Evolutionary conservation across 1,139 yeast species (phyloP).

Genomic region (Arxiozyma slooffiae): DNA sequence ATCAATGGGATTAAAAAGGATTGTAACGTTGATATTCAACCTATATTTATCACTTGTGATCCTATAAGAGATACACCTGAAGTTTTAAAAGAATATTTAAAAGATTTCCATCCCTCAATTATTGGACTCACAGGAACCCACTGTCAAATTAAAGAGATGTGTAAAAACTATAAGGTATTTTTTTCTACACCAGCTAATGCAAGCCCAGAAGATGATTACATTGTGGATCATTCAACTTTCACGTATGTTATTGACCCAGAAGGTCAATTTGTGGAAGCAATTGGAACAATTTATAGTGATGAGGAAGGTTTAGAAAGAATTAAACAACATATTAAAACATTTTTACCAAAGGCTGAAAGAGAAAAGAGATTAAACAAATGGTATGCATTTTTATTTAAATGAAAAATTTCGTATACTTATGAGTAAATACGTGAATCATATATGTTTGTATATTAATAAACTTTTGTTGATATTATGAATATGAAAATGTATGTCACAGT

Average conservation of each 20-base stretch:
- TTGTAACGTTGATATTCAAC: constrained; percentile 56
- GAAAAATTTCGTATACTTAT: constrained; percentile 6
- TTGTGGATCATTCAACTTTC: constrained; percentile 94
- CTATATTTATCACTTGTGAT: constrained; percentile 89
- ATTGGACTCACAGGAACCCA: constrained; percentile 87
- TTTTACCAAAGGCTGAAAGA: constrained; percentile 58
- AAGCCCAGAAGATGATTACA: constrained; percentile 87
- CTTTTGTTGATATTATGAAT: background rate
- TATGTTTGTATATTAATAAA: background rate
- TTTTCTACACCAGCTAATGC: constrained; percentile 79
- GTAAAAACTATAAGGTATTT: constrained; percentile 85
- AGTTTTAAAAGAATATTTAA: constrained; percentile 63
- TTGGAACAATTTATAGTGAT: constrained; percentile 84
- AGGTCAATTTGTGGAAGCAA: constrained; percentile 88
- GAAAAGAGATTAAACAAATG: constrained; percentile 47
- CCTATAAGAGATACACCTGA: constrained; percentile 90
- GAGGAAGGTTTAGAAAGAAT: constrained; percentile 72
- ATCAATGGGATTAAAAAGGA: constrained; percentile 49
- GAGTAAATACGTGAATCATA: background rate
- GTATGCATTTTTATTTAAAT: constrained; percentile 45
- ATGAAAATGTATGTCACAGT: too few species aligned
- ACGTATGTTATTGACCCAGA: constrained; percentile 95
- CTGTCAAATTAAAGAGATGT: constrained; percentile 69
- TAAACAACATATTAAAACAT: constrained; percentile 65
- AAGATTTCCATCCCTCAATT: constrained; percentile 81